Base-by-base conservation (phyloP, 2,329 filamentous ascomycete genomes). In the Stachybotrys echinatus region DNA sequence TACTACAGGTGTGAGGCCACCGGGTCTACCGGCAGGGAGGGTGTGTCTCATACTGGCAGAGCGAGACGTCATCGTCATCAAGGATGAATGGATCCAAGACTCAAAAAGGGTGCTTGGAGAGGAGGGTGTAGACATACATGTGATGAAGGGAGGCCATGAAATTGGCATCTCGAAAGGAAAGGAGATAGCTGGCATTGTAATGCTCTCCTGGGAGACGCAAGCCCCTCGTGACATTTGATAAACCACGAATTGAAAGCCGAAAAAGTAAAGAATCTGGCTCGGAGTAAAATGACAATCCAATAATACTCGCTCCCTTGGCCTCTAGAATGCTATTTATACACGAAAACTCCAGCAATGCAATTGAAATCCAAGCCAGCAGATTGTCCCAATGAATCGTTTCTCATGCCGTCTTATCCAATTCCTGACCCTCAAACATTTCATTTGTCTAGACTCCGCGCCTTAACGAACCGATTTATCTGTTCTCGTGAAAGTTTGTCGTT, bases 101-200 rank as follows among this genome's bases (percentile, higher is more conserved):
- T 81, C 79, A 3, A 72, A 67, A 10, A 68, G 68, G 12, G 75
- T 77, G 14, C 64, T 90, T 20, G 83, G 84, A 3, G 66, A 71
- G 21, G 81, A 85, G 6, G 73, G 63, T 50, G 74, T 85, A 4
- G 73, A 79, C 50, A 74, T 84, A 46, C 70, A 74, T 40, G 67
- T 79, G 21, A 59, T 89, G 17, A 74, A 80, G 21, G 84, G 80
- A 5, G 87, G 85, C 0, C 88, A 91, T 62, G 87, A 89, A 59
- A 71, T 90, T 52, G 83, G 83, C 1, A 82, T 89, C 54, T 79
- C 79, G 12, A 76, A 76, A 50, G 80, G 80, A 3, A 68, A 72
- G 10, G 77, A 83, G 49, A 75, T 89, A 50, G 82, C 80, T 34
- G 27, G 27, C 27, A 34, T 34, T 10, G 27, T 34, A 8, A 14